Percentiles rank a stretch among this genome's conserved stretches.
These are phyloP conservation scores for Myriosclerotinia scirpicola DNA, from an alignment of 2,329 filamentous ascomycete genomes.

Conservation along the genomic window DNA sequence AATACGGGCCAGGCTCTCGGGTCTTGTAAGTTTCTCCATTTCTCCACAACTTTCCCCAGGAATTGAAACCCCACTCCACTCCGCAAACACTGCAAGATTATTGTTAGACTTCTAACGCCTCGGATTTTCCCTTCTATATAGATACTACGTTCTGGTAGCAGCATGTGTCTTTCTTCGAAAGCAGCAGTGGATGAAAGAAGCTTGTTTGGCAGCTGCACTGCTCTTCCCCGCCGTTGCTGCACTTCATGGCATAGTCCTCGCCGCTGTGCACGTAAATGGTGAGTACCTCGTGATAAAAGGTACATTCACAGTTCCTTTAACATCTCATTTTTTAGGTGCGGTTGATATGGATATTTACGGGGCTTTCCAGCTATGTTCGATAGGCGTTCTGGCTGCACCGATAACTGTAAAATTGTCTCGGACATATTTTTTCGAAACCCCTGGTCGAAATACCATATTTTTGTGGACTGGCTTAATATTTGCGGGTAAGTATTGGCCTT, in stretches of 20 bases:
- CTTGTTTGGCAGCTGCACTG: conserved; percentile 62
- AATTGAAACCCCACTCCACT: background rate
- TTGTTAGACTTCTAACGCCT: background rate
- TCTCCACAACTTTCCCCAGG: background rate
- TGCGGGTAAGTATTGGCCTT: conserved; percentile 48
- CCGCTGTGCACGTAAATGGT: conserved; percentile 59
- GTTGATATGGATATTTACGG: conserved; percentile 69
- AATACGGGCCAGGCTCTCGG: conserved; percentile 56
- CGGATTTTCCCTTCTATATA: conserved; percentile 33
- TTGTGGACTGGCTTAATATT: conserved; percentile 63
- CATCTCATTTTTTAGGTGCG: conserved; percentile 47
- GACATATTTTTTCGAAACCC: conserved; percentile 61
- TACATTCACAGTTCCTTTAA: conserved; percentile 12
- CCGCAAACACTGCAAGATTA: background rate
- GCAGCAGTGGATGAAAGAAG: conserved; percentile 60
- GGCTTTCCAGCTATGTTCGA: conserved; percentile 65
- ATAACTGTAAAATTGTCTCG: conserved; percentile 59
- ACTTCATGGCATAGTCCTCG: conserved; percentile 62
- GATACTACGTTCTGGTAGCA: conserved; percentile 64
- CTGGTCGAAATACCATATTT: conserved; percentile 65
- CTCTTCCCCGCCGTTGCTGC: conserved; percentile 64
- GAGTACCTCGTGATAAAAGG: conserved; percentile 34
- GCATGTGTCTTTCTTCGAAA: conserved; percentile 64
- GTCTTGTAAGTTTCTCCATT: conserved; percentile 46
- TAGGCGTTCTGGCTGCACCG: conserved; percentile 64